These are phyloP conservation scores for Nematocida sp. DNA, from an alignment of 371 early-diverging fungal genomes.

Conservation along the genomic window DNA sequence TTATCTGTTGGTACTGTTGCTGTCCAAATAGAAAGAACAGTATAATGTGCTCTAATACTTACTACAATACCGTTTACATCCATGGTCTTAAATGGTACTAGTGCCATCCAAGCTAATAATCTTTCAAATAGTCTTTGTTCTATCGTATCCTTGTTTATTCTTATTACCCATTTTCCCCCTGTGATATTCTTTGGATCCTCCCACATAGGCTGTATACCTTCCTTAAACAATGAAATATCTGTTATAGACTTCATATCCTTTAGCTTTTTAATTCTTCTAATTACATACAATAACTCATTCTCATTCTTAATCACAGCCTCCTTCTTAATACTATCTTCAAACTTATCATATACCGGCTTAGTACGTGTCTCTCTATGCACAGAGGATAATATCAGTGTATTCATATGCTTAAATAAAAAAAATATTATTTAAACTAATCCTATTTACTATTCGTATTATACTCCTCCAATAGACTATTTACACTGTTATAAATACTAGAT, in stretches of 20 bases:
- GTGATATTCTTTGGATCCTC: conserved; percentile 79
- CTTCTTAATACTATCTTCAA: conserved; percentile 30
- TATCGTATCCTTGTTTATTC: conserved; percentile 81
- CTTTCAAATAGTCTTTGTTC: conserved; percentile 70
- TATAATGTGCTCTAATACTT: conserved; percentile 54
- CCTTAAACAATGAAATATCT: conserved; percentile 84
- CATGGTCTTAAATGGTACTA: conserved; percentile 52
- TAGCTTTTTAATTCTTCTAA: conserved; percentile 64
- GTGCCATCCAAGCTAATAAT: conserved; percentile 50
- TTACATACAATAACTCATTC: conserved; percentile 35
- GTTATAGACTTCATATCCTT: conserved; percentile 76
- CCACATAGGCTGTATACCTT: conserved; percentile 89
- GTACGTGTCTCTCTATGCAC: not conserved
- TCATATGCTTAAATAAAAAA: conserved; percentile 17
- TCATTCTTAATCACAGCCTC: conserved; percentile 20
- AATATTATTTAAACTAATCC: no score
- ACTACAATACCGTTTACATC: conserved; percentile 62
- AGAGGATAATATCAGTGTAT: conserved; percentile 31
- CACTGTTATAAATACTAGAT: not conserved
- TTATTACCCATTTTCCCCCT: conserved; percentile 92
- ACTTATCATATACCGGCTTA: conserved; percentile 27
- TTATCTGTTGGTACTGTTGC: conserved; percentile 42
- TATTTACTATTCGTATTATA: not conserved
- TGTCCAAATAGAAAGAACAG: conserved; percentile 62
- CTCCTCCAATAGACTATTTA: not conserved